These are phyloP conservation scores for Scheffersomyces cryptocercus DNA, from an alignment of 1,139 yeast genomes.

Conservation along the genomic window DNA sequence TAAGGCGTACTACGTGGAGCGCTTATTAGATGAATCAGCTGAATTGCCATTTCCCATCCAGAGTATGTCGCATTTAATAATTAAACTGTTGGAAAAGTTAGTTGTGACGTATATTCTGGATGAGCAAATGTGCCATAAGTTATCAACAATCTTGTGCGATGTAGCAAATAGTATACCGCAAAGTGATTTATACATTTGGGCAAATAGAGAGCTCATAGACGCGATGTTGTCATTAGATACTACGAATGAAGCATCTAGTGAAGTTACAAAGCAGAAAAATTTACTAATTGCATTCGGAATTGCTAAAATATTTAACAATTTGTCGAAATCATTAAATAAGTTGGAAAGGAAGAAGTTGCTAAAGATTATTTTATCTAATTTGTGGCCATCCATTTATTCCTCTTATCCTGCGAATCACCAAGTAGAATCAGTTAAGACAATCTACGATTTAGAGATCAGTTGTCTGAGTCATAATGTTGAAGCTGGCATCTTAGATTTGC, in stretches of 20 bases:
- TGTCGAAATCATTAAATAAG: slow-evolving; percentile 25
- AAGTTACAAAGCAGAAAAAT: slow-evolving; percentile 18
- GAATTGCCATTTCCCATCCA: slow-evolving; percentile 5
- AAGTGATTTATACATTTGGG: slow-evolving; percentile 1
- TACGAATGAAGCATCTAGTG: slow-evolving; percentile 8
- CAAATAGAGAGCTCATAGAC: slow-evolving; percentile 23
- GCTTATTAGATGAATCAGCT: slow-evolving; percentile 1
- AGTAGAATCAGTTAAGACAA: slow-evolving; percentile 60
- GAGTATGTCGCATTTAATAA: slow-evolving; percentile 4
- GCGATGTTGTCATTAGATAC: slow-evolving; percentile 26
- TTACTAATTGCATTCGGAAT: slow-evolving; percentile 45
- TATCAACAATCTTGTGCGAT: slow-evolving; percentile 12
- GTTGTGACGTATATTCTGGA: slow-evolving; percentile 4
- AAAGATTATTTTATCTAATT: slow-evolving; percentile 36
- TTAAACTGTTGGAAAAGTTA: slow-evolving; percentile 2
- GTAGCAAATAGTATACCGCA: slow-evolving; percentile 12
- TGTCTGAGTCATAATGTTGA: slow-evolving; percentile 50
- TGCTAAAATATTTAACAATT: slow-evolving; percentile 42
- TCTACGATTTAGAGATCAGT: slow-evolving; percentile 43
- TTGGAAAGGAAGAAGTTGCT: slow-evolving; percentile 33
- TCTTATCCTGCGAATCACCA: slow-evolving; percentile 51
- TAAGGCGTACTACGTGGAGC: slow-evolving; percentile 7
- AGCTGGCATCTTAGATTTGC: slow-evolving; percentile 56
- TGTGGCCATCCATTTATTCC: slow-evolving; percentile 51
- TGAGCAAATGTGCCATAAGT: slow-evolving; percentile 4